Percentiles rank a stretch among this genome's conserved stretches.
Conservation (phyloP, 495 filamentous ascomycete species). For the Tuber aestivum region DNA sequence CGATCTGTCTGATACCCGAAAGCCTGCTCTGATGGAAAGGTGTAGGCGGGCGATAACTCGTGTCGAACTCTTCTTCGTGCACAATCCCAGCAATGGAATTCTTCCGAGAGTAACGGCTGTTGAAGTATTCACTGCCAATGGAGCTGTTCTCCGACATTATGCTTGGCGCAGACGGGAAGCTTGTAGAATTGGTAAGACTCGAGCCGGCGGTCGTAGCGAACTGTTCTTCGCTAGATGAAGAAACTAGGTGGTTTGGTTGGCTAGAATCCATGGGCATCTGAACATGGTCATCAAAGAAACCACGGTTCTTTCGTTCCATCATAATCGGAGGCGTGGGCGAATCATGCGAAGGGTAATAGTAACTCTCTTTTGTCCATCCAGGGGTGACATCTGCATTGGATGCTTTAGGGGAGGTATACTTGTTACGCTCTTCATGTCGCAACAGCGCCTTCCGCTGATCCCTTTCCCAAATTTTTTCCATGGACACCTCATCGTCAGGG, state of each 20-base stretch:
- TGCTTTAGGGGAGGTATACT: constrained; percentile 17
- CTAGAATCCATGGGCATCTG: constrained; percentile 7
- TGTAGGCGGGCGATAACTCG: constrained; percentile 24
- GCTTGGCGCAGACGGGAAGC: constrained; percentile 38
- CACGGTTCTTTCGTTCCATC: constrained; percentile 27
- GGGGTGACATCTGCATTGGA: constrained; percentile 7
- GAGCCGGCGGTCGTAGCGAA: constrained; percentile 41
- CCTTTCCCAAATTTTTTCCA: constrained; percentile 33
- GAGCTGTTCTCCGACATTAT: constrained; percentile 39
- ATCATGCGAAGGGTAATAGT: constrained; percentile 22
- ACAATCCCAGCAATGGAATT: constrained; percentile 31
- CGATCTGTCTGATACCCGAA: constrained; percentile 12
- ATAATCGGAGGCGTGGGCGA: constrained; percentile 34
- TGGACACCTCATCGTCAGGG: constrained; percentile 33
- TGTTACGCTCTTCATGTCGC: constrained; percentile 27
- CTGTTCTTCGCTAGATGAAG: constrained; percentile 40
- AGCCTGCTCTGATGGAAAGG: constrained; percentile 24
- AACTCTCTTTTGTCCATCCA: constrained; percentile 29
- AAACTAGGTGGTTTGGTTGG: constrained; percentile 21
- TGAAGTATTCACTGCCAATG: constrained; percentile 37
- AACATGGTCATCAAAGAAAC: constrained; percentile 30
- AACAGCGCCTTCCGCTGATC: constrained; percentile 28
- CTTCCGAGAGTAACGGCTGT: constrained; percentile 38
- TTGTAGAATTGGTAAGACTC: constrained; percentile 40
- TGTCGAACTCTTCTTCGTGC: constrained; percentile 33